A percentile compares a stretch with the other conserved stretches of the same genome.
phyloP scores from a whole-genome alignment of 345 rosid genomes.

The Ailanthus altissimus region DNA sequence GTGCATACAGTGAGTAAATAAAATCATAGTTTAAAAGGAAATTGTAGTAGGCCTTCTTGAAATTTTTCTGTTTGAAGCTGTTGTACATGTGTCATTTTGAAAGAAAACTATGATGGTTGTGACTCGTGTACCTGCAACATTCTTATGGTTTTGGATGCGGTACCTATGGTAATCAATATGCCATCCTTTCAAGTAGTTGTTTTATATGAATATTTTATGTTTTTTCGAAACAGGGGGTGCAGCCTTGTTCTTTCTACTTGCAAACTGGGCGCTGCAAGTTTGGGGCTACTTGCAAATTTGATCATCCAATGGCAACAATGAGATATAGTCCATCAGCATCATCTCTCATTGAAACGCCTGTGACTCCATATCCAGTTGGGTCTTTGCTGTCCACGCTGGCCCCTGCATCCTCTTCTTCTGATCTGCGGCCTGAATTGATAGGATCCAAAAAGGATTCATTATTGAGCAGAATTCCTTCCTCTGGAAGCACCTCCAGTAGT shows the following conservation, averaged over 20 bases:
- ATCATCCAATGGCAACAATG: slow-evolving; percentile 75
- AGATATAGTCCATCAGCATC: slow-evolving; percentile 91
- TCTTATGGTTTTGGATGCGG: neutral
- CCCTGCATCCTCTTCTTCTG: slow-evolving; percentile 61
- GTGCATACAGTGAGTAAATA: neutral
- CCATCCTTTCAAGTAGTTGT: neutral
- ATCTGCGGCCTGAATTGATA: slow-evolving; percentile 55
- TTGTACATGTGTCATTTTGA: neutral
- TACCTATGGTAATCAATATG: neutral
- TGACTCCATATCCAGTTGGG: slow-evolving; percentile 82
- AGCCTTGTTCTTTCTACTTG: slow-evolving; percentile 57
- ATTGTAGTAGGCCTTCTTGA: neutral
- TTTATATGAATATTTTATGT: neutral
- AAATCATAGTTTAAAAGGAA: neutral
- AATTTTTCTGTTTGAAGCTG: neutral
- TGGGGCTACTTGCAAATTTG: slow-evolving; percentile 72
- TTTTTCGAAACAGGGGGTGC: slow-evolving; percentile 50
- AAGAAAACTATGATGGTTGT: neutral
- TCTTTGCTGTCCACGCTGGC: slow-evolving; percentile 65
- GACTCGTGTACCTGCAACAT: neutral
- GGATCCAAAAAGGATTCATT: slow-evolving; percentile 59
- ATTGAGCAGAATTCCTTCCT: slow-evolving; percentile 50
- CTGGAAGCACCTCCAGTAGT: slow-evolving; percentile 62
- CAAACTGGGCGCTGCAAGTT: slow-evolving; percentile 72
- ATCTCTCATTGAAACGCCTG: slow-evolving; percentile 79